phyloP scores from a whole-genome alignment of 331 rosid genomes.

The Rosa hybrid region DNA sequence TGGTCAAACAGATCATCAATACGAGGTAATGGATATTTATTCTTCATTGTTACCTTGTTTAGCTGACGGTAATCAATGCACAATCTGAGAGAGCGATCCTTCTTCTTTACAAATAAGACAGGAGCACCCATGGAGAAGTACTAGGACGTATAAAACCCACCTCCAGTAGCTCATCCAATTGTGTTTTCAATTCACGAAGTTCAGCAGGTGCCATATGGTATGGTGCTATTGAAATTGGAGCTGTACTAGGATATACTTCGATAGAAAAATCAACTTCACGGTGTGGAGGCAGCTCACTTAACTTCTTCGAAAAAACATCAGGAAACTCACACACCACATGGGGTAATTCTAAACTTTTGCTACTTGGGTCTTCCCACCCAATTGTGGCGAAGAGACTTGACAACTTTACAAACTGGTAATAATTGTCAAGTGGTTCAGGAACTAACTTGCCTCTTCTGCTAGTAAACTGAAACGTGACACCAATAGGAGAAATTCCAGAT shows the following conservation, averaged over 20 bases:
- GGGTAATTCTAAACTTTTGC: background rate
- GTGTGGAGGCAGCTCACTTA: background rate
- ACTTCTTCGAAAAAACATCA: background rate
- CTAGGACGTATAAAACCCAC: too few relatives aligned
- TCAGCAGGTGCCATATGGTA: background rate
- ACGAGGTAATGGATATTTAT: too few relatives aligned
- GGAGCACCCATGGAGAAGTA: too few relatives aligned
- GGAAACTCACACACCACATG: background rate
- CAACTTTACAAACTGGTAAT: too few relatives aligned
- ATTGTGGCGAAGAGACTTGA: background rate
- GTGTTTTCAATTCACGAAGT: background rate
- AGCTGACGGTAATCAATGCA: too few relatives aligned
- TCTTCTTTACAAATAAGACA: too few relatives aligned
- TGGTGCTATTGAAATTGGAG: background rate
- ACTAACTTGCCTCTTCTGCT: background rate
- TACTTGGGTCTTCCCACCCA: background rate
- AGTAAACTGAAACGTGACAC: background rate
- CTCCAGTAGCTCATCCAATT: too few relatives aligned
- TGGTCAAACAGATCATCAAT: too few relatives aligned
- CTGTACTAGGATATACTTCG: background rate
- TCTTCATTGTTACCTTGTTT: too few relatives aligned
- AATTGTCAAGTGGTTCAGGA: background rate
- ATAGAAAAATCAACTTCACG: background rate
- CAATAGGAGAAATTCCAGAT: background rate
- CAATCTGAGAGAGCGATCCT: too few relatives aligned